Base-by-base conservation (phyloP, 148 eudicot species). In the Rhododendron molle region DNA sequence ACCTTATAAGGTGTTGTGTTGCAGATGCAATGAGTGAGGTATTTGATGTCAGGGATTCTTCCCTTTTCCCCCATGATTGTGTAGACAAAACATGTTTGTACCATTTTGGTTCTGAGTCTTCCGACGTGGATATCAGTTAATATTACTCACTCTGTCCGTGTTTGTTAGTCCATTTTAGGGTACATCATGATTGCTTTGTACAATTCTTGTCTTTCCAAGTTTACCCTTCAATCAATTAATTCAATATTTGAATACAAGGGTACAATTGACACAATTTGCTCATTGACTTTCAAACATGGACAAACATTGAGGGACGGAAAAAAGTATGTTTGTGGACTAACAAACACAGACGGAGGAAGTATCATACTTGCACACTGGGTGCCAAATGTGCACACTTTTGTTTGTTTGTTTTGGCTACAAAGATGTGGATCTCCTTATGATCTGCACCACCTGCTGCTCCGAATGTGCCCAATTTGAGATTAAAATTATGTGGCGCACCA, bases 21-120 rank as follows among this genome's bases (percentile, higher is more conserved):
- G 95, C 91, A 44, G 99, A 97, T 89, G 99, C 99, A 84, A 96
- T 97, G 94, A 95, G 99, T 86, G 99, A 97, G 98, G 99, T 97
- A 92, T 67, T 54, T 58, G 65, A 56, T 50, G 67, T 38, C 21
- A 50, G 16, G 32, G 81, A 85, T 84, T 85, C 32, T 40, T 69
- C 32, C 76, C 67, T 30, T 52, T 46, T 26, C 46, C 21, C 60
- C 60, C 60, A 11, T 34, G 67, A 79, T 62, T 62, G 47, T 60
- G 30, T 44, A 47, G 36, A 80, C 18, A 83, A 28, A 15, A 26
- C 34, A n/a, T 85, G 78, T 65, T 40, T 58, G 30, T 65, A 23
- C 12, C 5, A 28, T 69, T 14, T 28, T 69, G 36, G 74, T 69
- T 69, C 74, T n/a, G 72, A 65, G 21, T 46, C 62, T 50, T 50